Base-by-base conservation (phyloP, 106 monocot species). In the Narthecium ossifragum region DNA sequence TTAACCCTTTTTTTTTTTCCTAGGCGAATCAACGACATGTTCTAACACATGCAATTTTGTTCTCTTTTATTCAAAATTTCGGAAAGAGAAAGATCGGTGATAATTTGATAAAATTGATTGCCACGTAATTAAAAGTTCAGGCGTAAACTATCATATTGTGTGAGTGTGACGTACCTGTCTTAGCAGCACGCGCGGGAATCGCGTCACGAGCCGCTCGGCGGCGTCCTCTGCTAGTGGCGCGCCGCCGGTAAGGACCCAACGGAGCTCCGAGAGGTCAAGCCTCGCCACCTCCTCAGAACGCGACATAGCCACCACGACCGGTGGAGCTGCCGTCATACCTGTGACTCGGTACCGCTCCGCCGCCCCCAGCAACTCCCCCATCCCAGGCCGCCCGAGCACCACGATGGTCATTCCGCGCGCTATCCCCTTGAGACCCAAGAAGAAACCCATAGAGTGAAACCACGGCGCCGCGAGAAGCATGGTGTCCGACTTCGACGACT, bases 291-390 rank as follows among this genome's bases (percentile, higher is more conserved):
- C 6, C 23, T 14, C n/a, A 20, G n/a, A 4, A 12, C 26, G 41
- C 6, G 47, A 52, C 11, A 74, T 49, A 10, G 60, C 60, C 34
- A 67, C 39, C 67, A 74, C 32, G 10, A 41, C 30, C 21, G 74
- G 67, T 23, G 67, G 74, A 1, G 54, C 43, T 31, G 43, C 8
- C 0, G 41, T 26, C 21, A 74, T 8, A 4, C 28, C 17, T 8
- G 51, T 51, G 1, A 64, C 51, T 10, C 36, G 4, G 26, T 32
- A 37, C 37, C 26, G 18, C 2, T 25, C 50, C 9, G 51, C 23
- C 8, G 51, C 51, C 26, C 17, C 13, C 6, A 64, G 49, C 24
- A 25, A 26, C 32, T 20, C 20, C 63, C n/a, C 31, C 8, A 33
- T 17, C 8, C 34, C 50, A 51, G 36, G 51, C 49, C 63, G 9